These are phyloP conservation scores for Xerocomus nothofagi DNA, from an alignment of 1,284 basidiomycete species.

Conservation along the genomic window DNA sequence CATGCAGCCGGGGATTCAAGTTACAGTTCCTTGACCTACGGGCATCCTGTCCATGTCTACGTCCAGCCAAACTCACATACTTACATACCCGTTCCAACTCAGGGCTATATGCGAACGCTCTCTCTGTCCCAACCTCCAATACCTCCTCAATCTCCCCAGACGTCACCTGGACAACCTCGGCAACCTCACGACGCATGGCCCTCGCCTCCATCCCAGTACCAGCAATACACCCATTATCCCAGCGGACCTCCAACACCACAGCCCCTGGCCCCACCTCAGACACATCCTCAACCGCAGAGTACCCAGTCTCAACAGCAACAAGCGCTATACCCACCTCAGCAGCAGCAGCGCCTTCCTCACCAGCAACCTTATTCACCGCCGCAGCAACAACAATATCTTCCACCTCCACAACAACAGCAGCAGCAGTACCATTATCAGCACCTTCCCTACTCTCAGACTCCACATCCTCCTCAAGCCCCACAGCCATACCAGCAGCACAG, in stretches of 20 bases:
- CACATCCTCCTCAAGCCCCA: constrained; percentile 8
- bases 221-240: constrained; percentile 19
- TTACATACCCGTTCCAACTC: constrained; percentile 8
- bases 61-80: constrained; percentile 13
- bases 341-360: constrained; percentile 7
- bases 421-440: constrained; percentile 14
- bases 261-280: constrained; percentile 14
- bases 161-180: constrained; percentile 17
- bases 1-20: constrained; percentile 1
- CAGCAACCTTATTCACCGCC: constrained; percentile 17
- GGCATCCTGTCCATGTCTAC: constrained; percentile 11
- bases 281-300: constrained; percentile 8
- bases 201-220: constrained; percentile 6
- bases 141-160: constrained; percentile 12
- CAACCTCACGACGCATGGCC: constrained; percentile 10
- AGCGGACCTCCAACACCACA: constrained; percentile 7
- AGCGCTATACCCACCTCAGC: constrained; percentile 5
- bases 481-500: constrained; percentile 24
- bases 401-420: constrained; percentile 8
- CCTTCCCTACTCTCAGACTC: constrained; percentile 17
- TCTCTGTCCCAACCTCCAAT: constrained; percentile 10
- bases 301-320: constrained; percentile 15
- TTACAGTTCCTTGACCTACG: constrained; percentile 4
- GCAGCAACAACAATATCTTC: constrained; percentile 12
- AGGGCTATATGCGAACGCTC: constrained; percentile 9